phyloP scores from a whole-genome alignment of 805 yeast genomes.

The Kodamaea nitidulidarum region DNA sequence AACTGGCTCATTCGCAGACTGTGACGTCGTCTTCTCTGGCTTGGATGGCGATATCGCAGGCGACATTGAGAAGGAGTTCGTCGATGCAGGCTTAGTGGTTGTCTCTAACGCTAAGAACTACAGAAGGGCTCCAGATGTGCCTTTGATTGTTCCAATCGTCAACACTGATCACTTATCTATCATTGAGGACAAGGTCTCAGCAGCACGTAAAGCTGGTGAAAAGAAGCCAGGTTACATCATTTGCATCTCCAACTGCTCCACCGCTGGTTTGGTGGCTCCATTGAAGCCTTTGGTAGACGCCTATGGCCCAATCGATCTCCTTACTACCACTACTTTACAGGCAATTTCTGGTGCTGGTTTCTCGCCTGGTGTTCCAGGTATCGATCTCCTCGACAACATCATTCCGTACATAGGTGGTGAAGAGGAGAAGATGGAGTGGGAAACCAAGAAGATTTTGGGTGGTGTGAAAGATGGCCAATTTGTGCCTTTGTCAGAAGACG shows the following conservation, averaged over 20 bases:
- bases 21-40: slow-evolving; percentile 94
- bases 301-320: slow-evolving; percentile 85
- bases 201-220: slow-evolving; percentile 52
- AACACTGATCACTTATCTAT: slow-evolving; percentile 86
- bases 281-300: slow-evolving; percentile 86
- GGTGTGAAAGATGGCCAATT: slow-evolving; percentile 54
- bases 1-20: slow-evolving; percentile 68
- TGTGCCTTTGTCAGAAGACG: slow-evolving; percentile 56
- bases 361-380: slow-evolving; percentile 95
- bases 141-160: slow-evolving; percentile 91
- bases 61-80: slow-evolving; percentile 80
- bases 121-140: slow-evolving; percentile 83
- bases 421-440: slow-evolving; percentile 98
- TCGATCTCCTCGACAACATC: slow-evolving; percentile 90
- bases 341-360: slow-evolving; percentile 99
- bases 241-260: slow-evolving; percentile 96
- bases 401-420: slow-evolving; percentile 95
- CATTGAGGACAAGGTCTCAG: slow-evolving; percentile 53
- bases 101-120: slow-evolving; percentile 96
- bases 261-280: slow-evolving; percentile 97
- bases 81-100: slow-evolving; percentile 74
- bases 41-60: slow-evolving; percentile 93
- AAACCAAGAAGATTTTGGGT: slow-evolving; percentile 92
- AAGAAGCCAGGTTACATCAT: slow-evolving; percentile 76
- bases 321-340: slow-evolving; percentile 89